Conservation (phyloP, 164 flowering plant genomes). For the Echeveria elegans region DNA sequence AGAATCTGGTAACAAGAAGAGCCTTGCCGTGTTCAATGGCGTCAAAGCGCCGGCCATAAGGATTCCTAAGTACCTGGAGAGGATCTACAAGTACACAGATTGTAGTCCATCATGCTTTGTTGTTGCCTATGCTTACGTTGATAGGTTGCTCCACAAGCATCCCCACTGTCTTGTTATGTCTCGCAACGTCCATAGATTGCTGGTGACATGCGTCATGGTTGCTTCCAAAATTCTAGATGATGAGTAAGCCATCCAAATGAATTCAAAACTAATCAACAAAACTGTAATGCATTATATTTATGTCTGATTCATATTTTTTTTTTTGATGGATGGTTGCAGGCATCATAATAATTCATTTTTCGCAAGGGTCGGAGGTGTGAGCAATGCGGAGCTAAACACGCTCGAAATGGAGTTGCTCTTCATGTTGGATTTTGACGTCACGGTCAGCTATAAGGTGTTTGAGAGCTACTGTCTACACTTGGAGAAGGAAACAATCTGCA, state of each 20-base stretch:
- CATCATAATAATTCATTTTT: constrained; percentile 85
- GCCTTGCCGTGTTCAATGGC: constrained; percentile 63
- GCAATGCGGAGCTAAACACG: constrained; percentile 68
- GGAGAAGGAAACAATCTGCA: constrained; percentile 64
- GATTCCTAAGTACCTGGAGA: constrained; percentile 69
- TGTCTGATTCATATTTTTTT: not conserved
- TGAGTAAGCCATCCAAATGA: constrained; percentile 39
- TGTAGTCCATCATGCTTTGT: constrained; percentile 94
- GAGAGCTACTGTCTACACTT: constrained; percentile 77
- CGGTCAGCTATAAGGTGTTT: constrained; percentile 56
- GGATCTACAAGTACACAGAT: constrained; percentile 71
- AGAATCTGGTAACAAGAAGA: constrained; percentile 18
- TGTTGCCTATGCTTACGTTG: constrained; percentile 77
- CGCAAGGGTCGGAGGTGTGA: constrained; percentile 87
- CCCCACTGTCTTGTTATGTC: constrained; percentile 70
- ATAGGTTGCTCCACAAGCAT: constrained; percentile 63
- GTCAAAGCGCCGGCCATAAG: constrained; percentile 76
- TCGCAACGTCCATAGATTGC: constrained; percentile 75
- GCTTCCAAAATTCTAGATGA: constrained; percentile 95
- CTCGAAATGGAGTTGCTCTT: constrained; percentile 78
- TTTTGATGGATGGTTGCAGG: constrained; percentile 26
- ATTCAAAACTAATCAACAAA: too few relatives aligned
- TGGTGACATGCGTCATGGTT: constrained; percentile 79
- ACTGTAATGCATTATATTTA: too few relatives aligned
- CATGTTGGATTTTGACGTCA: constrained; percentile 63